Evolutionary conservation across 2,329 filamentous ascomycete genomes (phyloP), one percentile per base, ranked within the genome.

Genomic region (Ceratocystis eucalypticola): DNA sequence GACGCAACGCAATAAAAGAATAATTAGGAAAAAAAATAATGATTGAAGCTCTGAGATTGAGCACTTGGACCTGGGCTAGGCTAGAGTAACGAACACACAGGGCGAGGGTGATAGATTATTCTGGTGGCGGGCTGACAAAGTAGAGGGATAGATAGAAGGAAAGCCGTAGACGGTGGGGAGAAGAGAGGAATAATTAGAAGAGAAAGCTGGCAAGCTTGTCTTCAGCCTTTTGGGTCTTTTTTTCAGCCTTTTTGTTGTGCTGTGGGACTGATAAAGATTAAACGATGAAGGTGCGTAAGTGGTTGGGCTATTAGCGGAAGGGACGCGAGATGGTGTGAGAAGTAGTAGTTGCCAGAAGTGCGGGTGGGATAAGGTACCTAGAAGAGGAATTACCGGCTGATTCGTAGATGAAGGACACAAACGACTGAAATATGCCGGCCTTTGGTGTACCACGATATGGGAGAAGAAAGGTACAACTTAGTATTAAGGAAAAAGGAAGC

Each of bases 1-100:
- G 22, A 44, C 28, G 5, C 53, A 33, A 17, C 45, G 41, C 6
- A 53, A 33, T 20, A 53, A 55, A 50, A 64, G 15, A 22, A 53
- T 53, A 57, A 57, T 17, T 22, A 57, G 37, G 62, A 57, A 57
- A 25, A 25, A 48, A 57, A 37, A 55, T n/a, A 64, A 25, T 48
- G 48, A 53, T 55, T 41, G 30, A 15, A 28, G 6, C 46, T 37
- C 5, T 12, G 15, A 50, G 61, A 48, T 25, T 37, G 33, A 37
- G 33, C 12, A 37, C 33, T 25, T 63, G 45, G 61, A 44, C 61
- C 44, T 25, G 22, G 41, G 61, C 61, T 41, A 30, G 30, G 59
- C n/a, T 45, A 37, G 17, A 50, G 33, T 17, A n/a, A 20, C 44
- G 44, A 33, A 33, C 53, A 28, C 53, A 33, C 46, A 63, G 61